phyloP scores from a whole-genome alignment of 805 yeast species.

The Metschnikowia continentalis region DNA sequence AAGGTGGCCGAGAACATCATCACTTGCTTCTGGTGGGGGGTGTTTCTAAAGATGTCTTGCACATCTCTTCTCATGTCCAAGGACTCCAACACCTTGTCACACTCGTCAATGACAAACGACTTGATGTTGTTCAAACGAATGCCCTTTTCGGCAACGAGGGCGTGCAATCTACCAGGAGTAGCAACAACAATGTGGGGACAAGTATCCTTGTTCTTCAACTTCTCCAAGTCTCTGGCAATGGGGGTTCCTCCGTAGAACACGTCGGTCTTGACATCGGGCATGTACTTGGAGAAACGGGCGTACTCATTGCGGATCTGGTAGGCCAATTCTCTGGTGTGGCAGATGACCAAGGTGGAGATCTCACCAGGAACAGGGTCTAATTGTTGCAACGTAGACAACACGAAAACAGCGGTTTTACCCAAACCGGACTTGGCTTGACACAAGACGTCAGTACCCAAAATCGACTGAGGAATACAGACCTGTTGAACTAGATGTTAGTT shows the following conservation, averaged over 20 bases:
- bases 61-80: conserved; percentile 97
- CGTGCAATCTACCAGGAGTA: conserved; percentile 96
- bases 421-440: conserved; percentile 99
- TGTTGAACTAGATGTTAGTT: conserved; percentile 72
- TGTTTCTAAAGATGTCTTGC: conserved; percentile 94
- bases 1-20: conserved; percentile 99
- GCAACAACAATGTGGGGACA: conserved; percentile 97
- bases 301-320: conserved; percentile 97
- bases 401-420: conserved; percentile 98
- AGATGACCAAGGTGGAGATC: conserved; percentile 87
- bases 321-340: conserved; percentile 98
- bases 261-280: conserved; percentile 96
- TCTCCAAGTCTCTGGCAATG: conserved; percentile 77
- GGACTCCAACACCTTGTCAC: conserved; percentile 94
- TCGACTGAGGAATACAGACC: conserved; percentile 96
- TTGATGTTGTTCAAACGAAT: conserved; percentile 84
- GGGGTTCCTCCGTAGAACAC: conserved; percentile 97
- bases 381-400: conserved; percentile 92
- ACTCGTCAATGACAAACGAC: conserved; percentile 94
- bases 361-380: conserved; percentile 97
- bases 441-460: conserved; percentile 93
- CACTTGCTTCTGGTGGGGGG: conserved; percentile 98
- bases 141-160: conserved; percentile 86
- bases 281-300: conserved; percentile 94
- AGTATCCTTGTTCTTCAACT: conserved; percentile 85